These are phyloP conservation scores for Pseudocercospora cruenta DNA, from an alignment of 2,329 filamentous ascomycete species.

Conservation along the genomic window DNA sequence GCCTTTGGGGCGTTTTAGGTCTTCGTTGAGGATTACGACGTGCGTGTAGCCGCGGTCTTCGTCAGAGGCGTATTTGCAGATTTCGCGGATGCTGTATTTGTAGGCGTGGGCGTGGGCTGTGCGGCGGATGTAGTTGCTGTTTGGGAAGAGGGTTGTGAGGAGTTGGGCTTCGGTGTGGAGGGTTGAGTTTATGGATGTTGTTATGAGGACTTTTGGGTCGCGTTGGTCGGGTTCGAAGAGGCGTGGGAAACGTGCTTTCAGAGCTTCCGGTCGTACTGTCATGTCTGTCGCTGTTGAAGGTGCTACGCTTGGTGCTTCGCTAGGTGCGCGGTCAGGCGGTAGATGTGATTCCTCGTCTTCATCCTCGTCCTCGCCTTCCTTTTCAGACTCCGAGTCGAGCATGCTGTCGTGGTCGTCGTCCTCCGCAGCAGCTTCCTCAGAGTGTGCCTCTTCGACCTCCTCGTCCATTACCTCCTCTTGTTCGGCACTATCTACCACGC, in stretches of 20 bases:
- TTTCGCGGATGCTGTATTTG: slow-evolving; percentile 91
- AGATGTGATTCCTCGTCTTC: slow-evolving; percentile 27
- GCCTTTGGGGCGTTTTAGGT: slow-evolving; percentile 80
- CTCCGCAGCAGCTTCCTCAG: slow-evolving; percentile 39
- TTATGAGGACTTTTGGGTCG: slow-evolving; percentile 84
- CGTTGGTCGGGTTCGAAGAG: slow-evolving; percentile 59
- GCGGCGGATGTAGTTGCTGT: slow-evolving; percentile 78
- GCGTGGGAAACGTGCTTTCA: slow-evolving; percentile 63
- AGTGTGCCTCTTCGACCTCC: slow-evolving; percentile 17
- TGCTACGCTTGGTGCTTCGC: slow-evolving; percentile 52
- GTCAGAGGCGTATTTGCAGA: slow-evolving; percentile 80
- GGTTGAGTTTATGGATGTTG: slow-evolving; percentile 85
- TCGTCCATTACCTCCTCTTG: slow-evolving; percentile 18
- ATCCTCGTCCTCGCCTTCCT: slow-evolving; percentile 53
- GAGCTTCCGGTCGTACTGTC: slow-evolving; percentile 62
- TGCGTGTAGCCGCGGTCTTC: slow-evolving; percentile 72
- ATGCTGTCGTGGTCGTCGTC: slow-evolving; percentile 72
- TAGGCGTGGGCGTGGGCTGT: slow-evolving; percentile 81
- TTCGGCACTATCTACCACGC: slow-evolving; percentile 25
- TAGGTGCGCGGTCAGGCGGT: slow-evolving; percentile 36
- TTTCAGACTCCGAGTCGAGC: slow-evolving; percentile 58
- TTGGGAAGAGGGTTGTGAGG: slow-evolving; percentile 80
- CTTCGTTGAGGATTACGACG: slow-evolving; percentile 83
- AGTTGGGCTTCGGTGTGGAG: slow-evolving; percentile 81
- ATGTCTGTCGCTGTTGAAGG: slow-evolving; percentile 63